These are phyloP conservation scores for Sugiyamaella castrensis DNA, from an alignment of 1,139 yeast genomes.

Conservation along the genomic window DNA sequence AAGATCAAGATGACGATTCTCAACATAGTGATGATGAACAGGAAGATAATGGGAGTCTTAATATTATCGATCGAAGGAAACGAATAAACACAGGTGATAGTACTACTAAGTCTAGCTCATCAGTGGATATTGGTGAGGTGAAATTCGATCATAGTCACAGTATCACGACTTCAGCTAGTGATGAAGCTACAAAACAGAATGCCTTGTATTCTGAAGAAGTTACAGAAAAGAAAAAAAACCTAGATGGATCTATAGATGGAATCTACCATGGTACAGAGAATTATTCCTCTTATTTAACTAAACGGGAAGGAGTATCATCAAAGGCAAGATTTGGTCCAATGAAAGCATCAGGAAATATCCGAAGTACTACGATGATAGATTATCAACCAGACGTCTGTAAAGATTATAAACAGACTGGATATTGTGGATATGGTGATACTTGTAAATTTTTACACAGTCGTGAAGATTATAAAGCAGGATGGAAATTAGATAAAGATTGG, in stretches of 20 bases:
- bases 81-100: neutral
- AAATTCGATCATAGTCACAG: slow-evolving; percentile 21
- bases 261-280: slow-evolving; percentile 38
- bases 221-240: neutral
- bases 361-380: slow-evolving; percentile 76
- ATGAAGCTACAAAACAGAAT: slow-evolving; percentile 40
- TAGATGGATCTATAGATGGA: slow-evolving; percentile 25
- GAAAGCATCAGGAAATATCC: slow-evolving; percentile 49
- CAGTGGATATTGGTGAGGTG: slow-evolving; percentile 23
- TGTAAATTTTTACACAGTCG: slow-evolving; percentile 91
- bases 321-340: slow-evolving; percentile 27
- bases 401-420: slow-evolving; percentile 87
- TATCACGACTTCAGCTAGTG: slow-evolving; percentile 25
- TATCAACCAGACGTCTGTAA: slow-evolving; percentile 95
- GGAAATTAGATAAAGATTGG: slow-evolving; percentile 75
- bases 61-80: neutral
- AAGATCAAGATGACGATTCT: slow-evolving; percentile 2
- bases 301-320: slow-evolving; percentile 20
- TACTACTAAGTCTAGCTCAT: neutral
- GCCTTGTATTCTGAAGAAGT: slow-evolving; percentile 23
- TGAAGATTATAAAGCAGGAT: slow-evolving; percentile 77
- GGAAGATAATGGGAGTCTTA: too few relatives aligned
- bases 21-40: neutral
- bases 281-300: slow-evolving; percentile 34
- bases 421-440: slow-evolving; percentile 97